Evolutionary conservation across 2,329 filamentous ascomycete genomes (phyloP).

Genomic region (Microcera coccophila): DNA sequence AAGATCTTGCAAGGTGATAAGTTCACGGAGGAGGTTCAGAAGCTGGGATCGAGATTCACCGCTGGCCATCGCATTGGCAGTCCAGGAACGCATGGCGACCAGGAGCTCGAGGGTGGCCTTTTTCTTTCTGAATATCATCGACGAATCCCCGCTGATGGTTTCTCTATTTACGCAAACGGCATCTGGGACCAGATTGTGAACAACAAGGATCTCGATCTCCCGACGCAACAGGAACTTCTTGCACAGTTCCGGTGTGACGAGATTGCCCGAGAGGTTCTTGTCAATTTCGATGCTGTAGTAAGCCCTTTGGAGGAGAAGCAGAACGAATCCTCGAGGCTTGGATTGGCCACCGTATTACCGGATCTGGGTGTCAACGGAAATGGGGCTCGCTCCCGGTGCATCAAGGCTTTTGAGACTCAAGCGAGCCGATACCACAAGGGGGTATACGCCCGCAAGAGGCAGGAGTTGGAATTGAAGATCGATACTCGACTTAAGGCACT

Average conservation of each 20-base stretch:
- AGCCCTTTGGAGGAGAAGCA: conserved; percentile 82
- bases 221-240: conserved; percentile 92
- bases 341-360: conserved; percentile 67
- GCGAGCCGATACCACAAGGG: conserved; percentile 96
- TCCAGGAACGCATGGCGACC: conserved; percentile 59
- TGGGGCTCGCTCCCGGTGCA: conserved; percentile 63
- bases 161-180: conserved; percentile 86
- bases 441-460: conserved; percentile 80
- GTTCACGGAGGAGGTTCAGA: conserved; percentile 76
- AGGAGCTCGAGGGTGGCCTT: conserved; percentile 72
- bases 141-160: conserved; percentile 94
- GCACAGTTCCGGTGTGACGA: conserved; percentile 98
- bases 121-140: conserved; percentile 94
- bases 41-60: conserved; percentile 75
- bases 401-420: conserved; percentile 83
- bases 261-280: conserved; percentile 83
- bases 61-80: conserved; percentile 72
- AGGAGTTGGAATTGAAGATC: conserved; percentile 80
- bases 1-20: conserved; percentile 94
- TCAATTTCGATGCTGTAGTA: conserved; percentile 79
- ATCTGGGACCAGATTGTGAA: conserved; percentile 98
- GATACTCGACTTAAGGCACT: conserved; percentile 84
- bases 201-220: conserved; percentile 96
- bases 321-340: conserved; percentile 67
- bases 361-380: conserved; percentile 73